Evolutionary conservation across 164 flowering plant genomes (phyloP), one percentile per base, ranked within the genome.

Genomic region (Taxillus chinensis): DNA sequence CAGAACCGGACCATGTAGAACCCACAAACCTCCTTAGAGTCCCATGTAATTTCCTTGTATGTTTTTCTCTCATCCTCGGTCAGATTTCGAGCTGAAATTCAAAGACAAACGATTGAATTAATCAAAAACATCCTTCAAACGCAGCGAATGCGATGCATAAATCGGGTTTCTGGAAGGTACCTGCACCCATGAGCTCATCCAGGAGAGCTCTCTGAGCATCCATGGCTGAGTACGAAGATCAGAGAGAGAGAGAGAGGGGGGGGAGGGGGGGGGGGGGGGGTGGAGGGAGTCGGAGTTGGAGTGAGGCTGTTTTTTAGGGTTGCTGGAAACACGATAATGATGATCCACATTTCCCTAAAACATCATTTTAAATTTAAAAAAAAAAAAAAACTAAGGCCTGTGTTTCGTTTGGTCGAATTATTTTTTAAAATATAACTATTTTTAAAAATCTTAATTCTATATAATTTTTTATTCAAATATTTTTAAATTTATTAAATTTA

Each of bases 151-250:
- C 0, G 27, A 27, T 27, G 27, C 27, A 27, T 27, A 27, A 27
- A 27, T 27, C 27, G 62, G 64, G 37, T 52, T n/a, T 15, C 9
- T 52, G 45, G 38, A 62, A 45, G 39, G 14, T 71, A 92, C 97
- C 95, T 74, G 98, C 73, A 14, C 98, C 98, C 98, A 93, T 90
- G 60, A 93, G 87, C 70, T 88, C 97, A 69, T 93, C 98, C 3
- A 93, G 86, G 67, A 93, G 74, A 73, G 97, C 97, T 74, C 98
- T 79, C 69, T 90, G 98, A 49, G 97, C 96, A 76, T 93, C 98
- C 98, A 90, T 93, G 58, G 70, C 59, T 63, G 67, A 17, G 51
- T 50, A 13, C 11, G 69, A 9, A 61, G 50, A 48, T 40, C 8
- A 2, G 16, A 38, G 3, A 6, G 57, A 0, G 37, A 16, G 57